A percentile compares a stretch with the other conserved stretches of the same genome.
Evolutionary conservation across 202 grass and related monocot species (phyloP).

Genomic region (Schoenoplectus triqueter): DNA sequence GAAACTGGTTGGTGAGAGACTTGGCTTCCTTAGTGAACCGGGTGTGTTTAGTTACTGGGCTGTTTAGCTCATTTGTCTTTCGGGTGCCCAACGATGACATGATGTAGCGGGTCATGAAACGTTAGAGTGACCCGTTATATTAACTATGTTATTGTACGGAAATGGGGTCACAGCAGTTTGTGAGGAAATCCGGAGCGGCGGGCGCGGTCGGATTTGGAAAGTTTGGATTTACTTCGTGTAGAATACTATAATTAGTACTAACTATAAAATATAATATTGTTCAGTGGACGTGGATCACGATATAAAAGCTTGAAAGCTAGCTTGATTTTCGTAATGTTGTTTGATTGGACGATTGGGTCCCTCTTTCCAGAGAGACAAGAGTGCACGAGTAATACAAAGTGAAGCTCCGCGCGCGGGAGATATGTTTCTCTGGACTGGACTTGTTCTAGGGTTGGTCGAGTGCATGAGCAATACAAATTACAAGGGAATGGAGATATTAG

Average conservation of each 20-base stretch:
- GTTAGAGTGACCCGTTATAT: not conserved
- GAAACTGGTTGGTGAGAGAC: not conserved
- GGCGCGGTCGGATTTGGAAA: constrained; percentile 41
- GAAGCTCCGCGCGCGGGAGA: not conserved
- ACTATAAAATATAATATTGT: not conserved
- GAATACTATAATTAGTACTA: not conserved
- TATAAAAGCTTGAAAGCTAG: not conserved
- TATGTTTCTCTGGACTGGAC: not conserved
- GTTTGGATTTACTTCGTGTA: constrained; percentile 9
- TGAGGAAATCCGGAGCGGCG: not conserved
- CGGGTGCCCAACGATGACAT: too few relatives aligned
- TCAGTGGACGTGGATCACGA: not conserved
- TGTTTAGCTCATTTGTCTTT: not conserved
- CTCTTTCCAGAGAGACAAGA: not conserved
- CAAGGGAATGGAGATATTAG: too few relatives aligned
- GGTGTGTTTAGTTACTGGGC: not conserved
- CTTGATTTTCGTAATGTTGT: not conserved
- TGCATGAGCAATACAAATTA: too few relatives aligned
- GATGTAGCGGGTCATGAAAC: constrained; percentile 10
- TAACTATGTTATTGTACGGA: not conserved
- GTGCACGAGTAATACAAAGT: not conserved
- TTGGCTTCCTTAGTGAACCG: constrained; percentile 12
- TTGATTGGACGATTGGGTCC: not conserved
- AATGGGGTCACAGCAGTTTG: not conserved
- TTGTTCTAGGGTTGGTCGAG: too few relatives aligned